Evolutionary conservation across 2,329 filamentous ascomycete species (phyloP).

Genomic region (Plectosphaerella plurivora): DNA sequence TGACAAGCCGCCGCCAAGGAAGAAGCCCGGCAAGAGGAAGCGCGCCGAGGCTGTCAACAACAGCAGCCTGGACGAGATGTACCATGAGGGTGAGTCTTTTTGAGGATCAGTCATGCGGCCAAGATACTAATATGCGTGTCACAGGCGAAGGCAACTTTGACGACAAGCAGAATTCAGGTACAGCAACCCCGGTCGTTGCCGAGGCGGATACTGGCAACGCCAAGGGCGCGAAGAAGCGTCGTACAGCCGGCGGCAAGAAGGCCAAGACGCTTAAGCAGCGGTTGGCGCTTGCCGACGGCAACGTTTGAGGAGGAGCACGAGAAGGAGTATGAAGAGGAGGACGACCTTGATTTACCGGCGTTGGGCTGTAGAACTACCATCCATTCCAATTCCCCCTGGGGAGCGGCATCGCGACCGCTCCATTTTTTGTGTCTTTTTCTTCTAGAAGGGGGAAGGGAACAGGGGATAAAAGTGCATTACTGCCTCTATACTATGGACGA

Average conservation of each 20-base stretch:
- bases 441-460: no score
- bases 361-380: no score
- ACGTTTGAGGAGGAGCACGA: slow-evolving; percentile 23
- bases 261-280: slow-evolving; percentile 67
- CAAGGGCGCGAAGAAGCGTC: slow-evolving; percentile 49
- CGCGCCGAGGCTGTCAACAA: slow-evolving; percentile 36
- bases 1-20: slow-evolving; percentile 49
- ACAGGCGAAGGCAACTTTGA: slow-evolving; percentile 95
- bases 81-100: slow-evolving; percentile 82
- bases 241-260: slow-evolving; percentile 46
- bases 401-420: no score
- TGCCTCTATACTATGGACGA: no score
- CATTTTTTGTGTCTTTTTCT: no score
- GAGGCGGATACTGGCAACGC: slow-evolving; percentile 32
- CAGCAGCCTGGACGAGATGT: slow-evolving; percentile 86
- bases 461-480: no score
- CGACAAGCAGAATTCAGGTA: slow-evolving; percentile 75
- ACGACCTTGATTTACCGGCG: no score
- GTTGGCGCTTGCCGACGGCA: slow-evolving; percentile 63
- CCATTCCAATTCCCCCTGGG: no score
- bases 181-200: slow-evolving; percentile 71
- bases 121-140: neutral
- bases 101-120: no score
- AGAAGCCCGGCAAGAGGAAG: slow-evolving; percentile 53
- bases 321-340: slow-evolving; percentile 9